Conservation (phyloP, 2,329 filamentous ascomycete species). For the Ophiosphaerella korrae region DNA sequence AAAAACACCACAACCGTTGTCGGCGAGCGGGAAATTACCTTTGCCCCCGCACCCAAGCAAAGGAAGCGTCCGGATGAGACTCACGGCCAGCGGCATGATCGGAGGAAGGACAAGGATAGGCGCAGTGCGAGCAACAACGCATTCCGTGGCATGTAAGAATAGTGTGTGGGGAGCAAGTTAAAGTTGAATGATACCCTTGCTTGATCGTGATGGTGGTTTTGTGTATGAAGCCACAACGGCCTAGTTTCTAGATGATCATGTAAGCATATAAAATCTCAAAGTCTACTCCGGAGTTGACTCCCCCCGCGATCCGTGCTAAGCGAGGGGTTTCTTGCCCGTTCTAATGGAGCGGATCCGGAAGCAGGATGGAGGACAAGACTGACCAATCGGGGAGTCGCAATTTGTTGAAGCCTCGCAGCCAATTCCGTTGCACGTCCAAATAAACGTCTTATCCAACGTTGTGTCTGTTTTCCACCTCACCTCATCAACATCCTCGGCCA, state of each 20-base stretch:
- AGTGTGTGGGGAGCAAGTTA: not conserved
- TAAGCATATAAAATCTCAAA: no score
- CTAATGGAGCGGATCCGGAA: slow-evolving; percentile 4
- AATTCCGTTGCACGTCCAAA: not conserved
- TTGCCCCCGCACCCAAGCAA: slow-evolving; percentile 65
- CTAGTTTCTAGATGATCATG: no score
- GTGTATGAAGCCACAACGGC: no score
- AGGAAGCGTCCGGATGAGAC: slow-evolving; percentile 41
- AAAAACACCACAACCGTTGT: slow-evolving; percentile 44
- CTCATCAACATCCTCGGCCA: slow-evolving; percentile 5
- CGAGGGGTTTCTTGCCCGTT: slow-evolving; percentile 24
- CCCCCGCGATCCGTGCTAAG: not conserved
- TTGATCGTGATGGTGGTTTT: not conserved
- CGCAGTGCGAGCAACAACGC: slow-evolving; percentile 78
- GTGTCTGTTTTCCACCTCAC: slow-evolving; percentile 7
- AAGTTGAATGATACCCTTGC: slow-evolving; percentile 13
- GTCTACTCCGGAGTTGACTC: not conserved
- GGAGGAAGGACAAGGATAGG: slow-evolving; percentile 59
- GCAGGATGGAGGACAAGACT: not conserved
- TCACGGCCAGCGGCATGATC: slow-evolving; percentile 33
- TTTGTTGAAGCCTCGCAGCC: slow-evolving; percentile 13
- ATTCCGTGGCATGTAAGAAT: slow-evolving; percentile 66
- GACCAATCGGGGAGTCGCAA: slow-evolving; percentile 21
- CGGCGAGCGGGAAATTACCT: slow-evolving; percentile 70
- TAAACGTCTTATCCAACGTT: slow-evolving; percentile 18